A percentile compares a stretch with the other conserved stretches of the same genome.
These are phyloP conservation scores for Pouteria glomerata DNA, from an alignment of 148 eudicot genomes.

Conservation along the genomic window DNA sequence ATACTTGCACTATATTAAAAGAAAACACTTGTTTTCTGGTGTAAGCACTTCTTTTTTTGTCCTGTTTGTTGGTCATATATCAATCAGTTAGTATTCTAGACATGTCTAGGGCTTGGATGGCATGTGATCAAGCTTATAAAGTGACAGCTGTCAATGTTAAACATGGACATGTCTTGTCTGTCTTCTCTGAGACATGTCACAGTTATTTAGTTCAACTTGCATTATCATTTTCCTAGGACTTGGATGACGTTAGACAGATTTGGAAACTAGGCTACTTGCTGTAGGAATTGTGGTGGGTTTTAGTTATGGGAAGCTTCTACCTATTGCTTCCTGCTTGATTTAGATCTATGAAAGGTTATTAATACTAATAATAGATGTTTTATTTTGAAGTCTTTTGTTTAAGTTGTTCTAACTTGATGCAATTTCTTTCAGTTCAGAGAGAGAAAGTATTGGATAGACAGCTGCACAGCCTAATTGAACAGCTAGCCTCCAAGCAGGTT, in stretches of 20 bases:
- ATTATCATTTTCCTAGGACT: background rate
- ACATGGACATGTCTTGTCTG: no score
- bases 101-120: background rate
- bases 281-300: background rate
- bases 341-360: background rate
- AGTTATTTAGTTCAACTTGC: background rate
- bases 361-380: background rate
- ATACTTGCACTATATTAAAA: background rate
- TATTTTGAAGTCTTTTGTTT: background rate
- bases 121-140: no score
- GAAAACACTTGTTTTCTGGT: background rate
- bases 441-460: constrained; percentile 91
- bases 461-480: constrained; percentile 91
- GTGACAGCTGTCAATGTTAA: no score
- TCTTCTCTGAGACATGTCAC: background rate
- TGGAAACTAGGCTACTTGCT: background rate
- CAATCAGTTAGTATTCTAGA: background rate
- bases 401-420: constrained; percentile 6
- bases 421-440: constrained; percentile 65
- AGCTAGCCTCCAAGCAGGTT: constrained; percentile 91
- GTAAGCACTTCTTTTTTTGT: background rate
- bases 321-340: background rate
- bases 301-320: background rate
- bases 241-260: background rate
- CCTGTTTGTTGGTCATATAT: background rate